Evolutionary conservation across 345 rosid genomes (phyloP).

Genomic region (Mercurialis annua): DNA sequence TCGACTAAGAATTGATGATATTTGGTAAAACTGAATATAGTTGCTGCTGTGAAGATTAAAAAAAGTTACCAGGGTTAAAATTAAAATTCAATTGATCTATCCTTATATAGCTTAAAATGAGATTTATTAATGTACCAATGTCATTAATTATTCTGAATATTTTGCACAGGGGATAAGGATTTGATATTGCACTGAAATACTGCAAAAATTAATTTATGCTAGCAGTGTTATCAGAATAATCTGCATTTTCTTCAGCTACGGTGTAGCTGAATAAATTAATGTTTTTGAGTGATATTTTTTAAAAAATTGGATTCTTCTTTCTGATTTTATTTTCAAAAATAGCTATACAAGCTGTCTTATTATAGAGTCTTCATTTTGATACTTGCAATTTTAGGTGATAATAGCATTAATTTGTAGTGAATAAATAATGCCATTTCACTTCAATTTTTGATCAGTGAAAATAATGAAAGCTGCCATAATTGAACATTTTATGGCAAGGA

Average conservation of each 20-base stretch:
- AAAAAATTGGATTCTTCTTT: neutral
- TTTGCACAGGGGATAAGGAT: neutral
- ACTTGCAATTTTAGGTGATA: neutral
- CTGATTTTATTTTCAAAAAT: neutral
- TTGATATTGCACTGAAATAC: neutral
- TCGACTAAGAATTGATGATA: no score
- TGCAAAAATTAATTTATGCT: conserved; percentile 13
- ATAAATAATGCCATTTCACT: neutral
- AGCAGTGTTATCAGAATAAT: neutral
- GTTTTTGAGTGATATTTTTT: no score
- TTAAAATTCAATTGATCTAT: no score
- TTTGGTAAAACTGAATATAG: no score
- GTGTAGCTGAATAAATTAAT: conserved; percentile 9
- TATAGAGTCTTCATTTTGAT: neutral
- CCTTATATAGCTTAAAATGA: no score
- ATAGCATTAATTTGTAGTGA: neutral
- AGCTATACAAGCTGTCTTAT: neutral
- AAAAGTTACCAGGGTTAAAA: no score
- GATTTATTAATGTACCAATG: no score
- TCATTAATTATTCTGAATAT: no score
- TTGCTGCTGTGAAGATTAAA: no score
- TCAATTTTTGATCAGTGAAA: neutral
- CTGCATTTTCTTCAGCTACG: conserved; percentile 13
- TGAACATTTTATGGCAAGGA: neutral
- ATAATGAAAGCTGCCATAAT: neutral